Base-by-base conservation (phyloP, 257 asterid species). In the Agastache rugosa region DNA sequence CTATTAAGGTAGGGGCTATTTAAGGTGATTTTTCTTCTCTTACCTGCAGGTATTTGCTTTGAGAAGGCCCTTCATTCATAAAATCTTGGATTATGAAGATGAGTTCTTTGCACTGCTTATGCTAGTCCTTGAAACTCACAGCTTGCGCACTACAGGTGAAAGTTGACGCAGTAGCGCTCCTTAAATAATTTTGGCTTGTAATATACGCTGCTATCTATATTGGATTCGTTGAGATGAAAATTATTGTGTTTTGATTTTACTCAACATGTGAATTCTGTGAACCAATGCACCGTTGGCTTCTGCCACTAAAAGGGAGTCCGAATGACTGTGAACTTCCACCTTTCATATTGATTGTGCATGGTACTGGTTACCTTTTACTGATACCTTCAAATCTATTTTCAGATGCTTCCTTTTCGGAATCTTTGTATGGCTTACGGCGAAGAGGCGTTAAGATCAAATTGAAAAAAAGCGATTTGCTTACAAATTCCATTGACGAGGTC, bases 361-460 rank as follows among this genome's bases (percentile, higher is more conserved):
- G 42, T 67, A 11, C 25, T 73, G 71, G 55, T 58, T 55, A 27
- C 64, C 37, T 35, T 59, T 74, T 54, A 44, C 65, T 83, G 83
- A 82, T 48, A 20, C 73, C 64, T 60, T 74, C 41, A 47, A 25
- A 64, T 79, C 14, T 67, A 54, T 60, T 67, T 73, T 74, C 86
- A 91, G 99, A 94, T 77, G 99, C 96, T 78, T 94, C 98, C 10
- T 94, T 94, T 83, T 90, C 99, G 2, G 99, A 94, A 79, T 94
- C 99, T 17, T 86, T 94, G 54, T 94, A 94, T 76, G 97, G 99
- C 20, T 75, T 94, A 64, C 82, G 99, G 71, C 80, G 99, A 68
- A 86, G 97, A 82, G 93, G 90, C 23, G 96, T 85, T 78, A 86
- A 85, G 63, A 56, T 89, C 56, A 87, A 71, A 82, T 27, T 89